Percentiles rank a stretch among this genome's conserved stretches.
phyloP scores from a whole-genome alignment of 352 stramenopile genomes.

The Phytopythium delawarense region DNA sequence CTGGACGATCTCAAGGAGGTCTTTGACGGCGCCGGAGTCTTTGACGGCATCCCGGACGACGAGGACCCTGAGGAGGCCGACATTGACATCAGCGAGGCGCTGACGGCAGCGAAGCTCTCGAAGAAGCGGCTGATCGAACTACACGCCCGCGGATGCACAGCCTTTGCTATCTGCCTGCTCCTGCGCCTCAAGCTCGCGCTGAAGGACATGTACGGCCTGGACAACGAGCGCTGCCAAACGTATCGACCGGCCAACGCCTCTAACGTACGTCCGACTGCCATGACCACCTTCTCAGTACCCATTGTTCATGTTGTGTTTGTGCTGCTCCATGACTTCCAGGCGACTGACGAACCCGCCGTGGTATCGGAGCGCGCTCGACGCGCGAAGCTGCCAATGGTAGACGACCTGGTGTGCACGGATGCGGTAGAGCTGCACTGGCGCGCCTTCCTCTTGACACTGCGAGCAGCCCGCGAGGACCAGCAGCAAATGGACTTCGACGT shows the following conservation, averaged over 20 bases:
- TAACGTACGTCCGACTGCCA: conserved; percentile 14
- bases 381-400: conserved; percentile 24
- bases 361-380: conserved; percentile 14
- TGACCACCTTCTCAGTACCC: background rate
- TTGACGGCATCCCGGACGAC: conserved; percentile 36
- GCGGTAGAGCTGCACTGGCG: conserved; percentile 50
- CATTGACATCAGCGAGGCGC: conserved; percentile 33
- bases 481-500: conserved; percentile 66
- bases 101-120: conserved; percentile 12
- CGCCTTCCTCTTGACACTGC: conserved; percentile 50
- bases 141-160: conserved; percentile 18
- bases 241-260: conserved; percentile 56
- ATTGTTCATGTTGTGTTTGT: background rate
- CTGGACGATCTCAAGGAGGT: conserved; percentile 49
- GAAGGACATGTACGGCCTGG: conserved; percentile 60
- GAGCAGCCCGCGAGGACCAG: conserved; percentile 56
- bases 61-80: conserved; percentile 39
- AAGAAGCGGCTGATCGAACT: conserved; percentile 9
- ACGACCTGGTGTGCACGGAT: conserved; percentile 28
- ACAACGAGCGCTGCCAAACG: conserved; percentile 79
- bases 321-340: background rate
- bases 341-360: conserved; percentile 1
- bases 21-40: conserved; percentile 37
- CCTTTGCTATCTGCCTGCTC: conserved; percentile 63
- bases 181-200: conserved; percentile 73